Evolutionary conservation across 2,329 filamentous ascomycete genomes (phyloP), one percentile per base, ranked within the genome.

Genomic region (Fusarium verticillioides): DNA sequence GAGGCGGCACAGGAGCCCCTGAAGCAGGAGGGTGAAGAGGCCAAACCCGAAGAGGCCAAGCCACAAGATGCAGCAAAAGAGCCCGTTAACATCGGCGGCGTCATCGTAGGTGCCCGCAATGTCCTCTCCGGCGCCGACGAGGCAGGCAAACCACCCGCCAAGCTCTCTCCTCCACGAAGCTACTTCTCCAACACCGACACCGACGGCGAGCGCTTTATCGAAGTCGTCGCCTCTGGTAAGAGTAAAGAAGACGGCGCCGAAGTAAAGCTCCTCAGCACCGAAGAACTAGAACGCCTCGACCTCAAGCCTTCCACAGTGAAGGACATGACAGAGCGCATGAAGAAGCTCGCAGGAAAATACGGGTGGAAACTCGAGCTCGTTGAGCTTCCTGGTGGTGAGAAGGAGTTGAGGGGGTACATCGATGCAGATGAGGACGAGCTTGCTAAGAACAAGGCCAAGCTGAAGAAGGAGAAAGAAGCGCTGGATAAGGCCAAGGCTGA

Each of bases 361-460:
- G 90, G 90, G 21, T 97, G 95, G 94, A 93, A 91, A 77, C 84
- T 97, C 66, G 93, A 96, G 81, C 86, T 96, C 19, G 89, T 96
- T 2, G 92, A 96, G 77, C 86, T 90, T 16, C 88, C 91, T 1
- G 75, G 70, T 4, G 87, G 88, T 28, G 83, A 86, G 9, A 78
- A 83, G 69, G 92, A 94, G 78, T 89, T 96, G 44, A 85, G 92
- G 49, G 93, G 92, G 1, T 89, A 93, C 46, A 87, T 96, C 21
- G 90, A 92, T 34, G 87, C 88, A 3, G 85, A 88, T 2, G 84
- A 86, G 15, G 80, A 83, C 13, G 80, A 73, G 43, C 42, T 73
- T n/a, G 74, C 64, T 43, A 72, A 76, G 56, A 70, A 70, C 42
- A 57, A 69, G 62, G 67, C 74, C 36, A 66, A 75, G 52, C 7